These are phyloP conservation scores for Apiospora malaysiana DNA, from an alignment of 2,329 filamentous ascomycete species.

Conservation along the genomic window DNA sequence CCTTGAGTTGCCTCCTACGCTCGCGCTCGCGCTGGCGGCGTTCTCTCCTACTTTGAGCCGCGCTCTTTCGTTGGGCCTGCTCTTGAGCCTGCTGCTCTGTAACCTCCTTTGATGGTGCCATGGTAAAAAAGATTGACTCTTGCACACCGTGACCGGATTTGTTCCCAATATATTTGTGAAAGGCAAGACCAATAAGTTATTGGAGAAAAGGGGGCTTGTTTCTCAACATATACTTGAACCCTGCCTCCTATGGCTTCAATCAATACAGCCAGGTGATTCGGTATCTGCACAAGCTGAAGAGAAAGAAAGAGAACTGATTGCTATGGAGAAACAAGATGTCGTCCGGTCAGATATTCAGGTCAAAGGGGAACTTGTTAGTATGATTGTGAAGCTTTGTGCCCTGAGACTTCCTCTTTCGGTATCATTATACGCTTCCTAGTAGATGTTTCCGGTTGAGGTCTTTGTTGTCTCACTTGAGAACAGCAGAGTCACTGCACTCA, in stretches of 20 bases:
- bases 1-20: not conserved
- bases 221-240: not conserved
- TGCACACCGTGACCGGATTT: not conserved
- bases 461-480: constrained; percentile 19
- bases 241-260: not conserved
- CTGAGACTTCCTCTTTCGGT: not conserved
- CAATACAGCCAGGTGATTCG: not conserved
- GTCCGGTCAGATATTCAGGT: not conserved
- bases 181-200: not conserved
- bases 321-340: not conserved
- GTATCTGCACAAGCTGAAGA: not conserved
- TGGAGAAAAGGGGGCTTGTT: not conserved
- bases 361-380: not conserved
- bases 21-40: not conserved
- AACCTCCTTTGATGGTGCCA: not conserved
- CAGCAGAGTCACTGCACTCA: constrained; percentile 3
- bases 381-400: not conserved
- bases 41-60: not conserved
- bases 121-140: not conserved
- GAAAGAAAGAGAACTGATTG: not conserved
- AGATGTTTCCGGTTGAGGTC: constrained; percentile 13
- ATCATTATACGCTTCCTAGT: not conserved
- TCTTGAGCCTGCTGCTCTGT: not conserved
- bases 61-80: not conserved
- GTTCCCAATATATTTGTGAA: too few relatives aligned